These are phyloP conservation scores for Hordeum marinum DNA, from an alignment of 176 grass and related monocot species.

Conservation along the genomic window DNA sequence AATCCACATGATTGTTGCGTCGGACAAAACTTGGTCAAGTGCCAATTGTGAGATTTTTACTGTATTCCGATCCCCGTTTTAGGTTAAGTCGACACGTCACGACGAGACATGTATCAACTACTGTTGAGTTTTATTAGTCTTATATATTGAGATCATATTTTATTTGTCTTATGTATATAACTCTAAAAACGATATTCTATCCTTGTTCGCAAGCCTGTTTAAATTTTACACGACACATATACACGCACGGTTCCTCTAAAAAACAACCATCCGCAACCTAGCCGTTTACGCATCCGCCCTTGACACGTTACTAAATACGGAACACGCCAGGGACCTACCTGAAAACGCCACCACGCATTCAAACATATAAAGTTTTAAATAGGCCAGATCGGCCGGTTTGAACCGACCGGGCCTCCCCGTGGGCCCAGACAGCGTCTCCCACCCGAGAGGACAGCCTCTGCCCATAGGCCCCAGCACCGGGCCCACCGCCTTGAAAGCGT, in stretches of 20 bases:
- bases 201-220: not conserved
- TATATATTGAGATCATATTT: too few relatives aligned
- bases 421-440: not conserved
- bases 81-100: not conserved
- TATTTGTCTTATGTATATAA: too few relatives aligned
- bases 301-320: not conserved
- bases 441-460: not conserved
- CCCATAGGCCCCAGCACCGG: too few relatives aligned
- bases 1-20: too few relatives aligned
- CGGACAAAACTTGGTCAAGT: not conserved
- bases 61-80: not conserved
- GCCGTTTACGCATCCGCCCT: not conserved
- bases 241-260: not conserved
- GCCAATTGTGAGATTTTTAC: not conserved
- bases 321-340: not conserved
- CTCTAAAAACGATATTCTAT: not conserved
- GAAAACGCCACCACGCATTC: constrained; percentile 17
- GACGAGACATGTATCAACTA: not conserved
- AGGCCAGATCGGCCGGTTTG: constrained; percentile 21
- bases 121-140: too few relatives aligned
- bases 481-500: not conserved
- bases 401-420: not conserved
- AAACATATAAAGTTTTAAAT: constrained; percentile 29
- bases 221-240: not conserved
- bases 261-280: not conserved